Conservation (phyloP, 129 eudicot genomes). For the Arctium minus region DNA sequence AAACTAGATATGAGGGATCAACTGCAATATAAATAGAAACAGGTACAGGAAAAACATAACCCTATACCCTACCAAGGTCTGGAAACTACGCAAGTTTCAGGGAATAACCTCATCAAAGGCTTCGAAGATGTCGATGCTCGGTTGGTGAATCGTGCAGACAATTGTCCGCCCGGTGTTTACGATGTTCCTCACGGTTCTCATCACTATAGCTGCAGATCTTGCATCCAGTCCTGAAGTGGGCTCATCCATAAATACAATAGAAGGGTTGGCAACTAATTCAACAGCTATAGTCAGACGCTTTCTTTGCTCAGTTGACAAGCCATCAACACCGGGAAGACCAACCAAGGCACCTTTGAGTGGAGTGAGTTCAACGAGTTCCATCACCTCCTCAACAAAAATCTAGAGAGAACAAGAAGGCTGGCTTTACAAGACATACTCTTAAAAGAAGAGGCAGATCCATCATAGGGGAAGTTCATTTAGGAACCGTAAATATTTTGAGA, state of each 20-base stretch:
- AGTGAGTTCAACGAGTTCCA: conserved; percentile 96
- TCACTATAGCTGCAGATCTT: conserved; percentile 95
- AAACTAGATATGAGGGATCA: too few relatives aligned
- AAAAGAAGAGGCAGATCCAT: not conserved
- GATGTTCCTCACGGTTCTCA: conserved; percentile 97
- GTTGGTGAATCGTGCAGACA: conserved; percentile 97
- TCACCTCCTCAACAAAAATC: conserved; percentile 97
- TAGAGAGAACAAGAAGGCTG: conserved; percentile 23
- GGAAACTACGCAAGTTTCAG: not conserved
- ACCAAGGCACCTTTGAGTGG: conserved; percentile 81
- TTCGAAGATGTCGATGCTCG: conserved; percentile 96
- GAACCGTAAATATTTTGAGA: not conserved
- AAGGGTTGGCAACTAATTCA: conserved; percentile 96
- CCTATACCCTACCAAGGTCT: too few relatives aligned
- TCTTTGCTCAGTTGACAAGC: conserved; percentile 96
- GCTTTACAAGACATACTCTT: not conserved
- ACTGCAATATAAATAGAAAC: too few relatives aligned
- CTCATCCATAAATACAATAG: conserved; percentile 96
- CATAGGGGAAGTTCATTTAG: not conserved
- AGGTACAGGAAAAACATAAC: not conserved
- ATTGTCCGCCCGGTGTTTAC: conserved; percentile 95
- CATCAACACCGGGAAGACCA: conserved; percentile 98
- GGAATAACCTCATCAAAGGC: conserved; percentile 89
- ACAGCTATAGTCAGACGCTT: conserved; percentile 93
- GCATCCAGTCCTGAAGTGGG: conserved; percentile 99